phyloP scores from a whole-genome alignment of 2,329 filamentous ascomycete species.

The Daldinia sp. region DNA sequence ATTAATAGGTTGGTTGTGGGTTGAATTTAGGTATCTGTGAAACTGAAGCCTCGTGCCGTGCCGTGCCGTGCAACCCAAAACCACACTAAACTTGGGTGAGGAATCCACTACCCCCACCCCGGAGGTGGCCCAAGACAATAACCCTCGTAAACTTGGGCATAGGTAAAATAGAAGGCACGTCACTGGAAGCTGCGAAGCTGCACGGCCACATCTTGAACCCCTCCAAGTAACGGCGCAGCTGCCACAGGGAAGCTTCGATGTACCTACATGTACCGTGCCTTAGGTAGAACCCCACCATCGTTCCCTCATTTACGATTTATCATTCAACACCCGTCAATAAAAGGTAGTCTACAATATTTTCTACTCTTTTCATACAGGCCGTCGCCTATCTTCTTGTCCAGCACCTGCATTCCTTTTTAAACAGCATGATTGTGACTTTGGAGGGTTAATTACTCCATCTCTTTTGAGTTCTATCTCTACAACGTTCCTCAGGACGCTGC shows the following conservation, averaged over 20 bases:
- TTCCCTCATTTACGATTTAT: not conserved
- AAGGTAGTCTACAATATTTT: not conserved
- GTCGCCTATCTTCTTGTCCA: slow-evolving; percentile 12
- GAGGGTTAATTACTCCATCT: slow-evolving; percentile 19
- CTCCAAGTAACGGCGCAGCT: not conserved
- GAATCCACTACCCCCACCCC: no score
- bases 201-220: slow-evolving; percentile 11
- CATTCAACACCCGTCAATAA: not conserved
- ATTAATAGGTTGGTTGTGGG: no score
- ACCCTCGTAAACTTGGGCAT: no score
- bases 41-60: no score
- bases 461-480: not conserved
- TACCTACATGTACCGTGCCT: not conserved
- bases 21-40: no score
- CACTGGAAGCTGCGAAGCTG: not conserved
- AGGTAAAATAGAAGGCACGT: not conserved
- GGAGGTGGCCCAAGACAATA: no score
- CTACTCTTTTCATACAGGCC: not conserved
- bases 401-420: not conserved
- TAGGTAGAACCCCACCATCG: slow-evolving; percentile 10
- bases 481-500: slow-evolving; percentile 8
- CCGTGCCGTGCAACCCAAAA: no score
- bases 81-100: no score
- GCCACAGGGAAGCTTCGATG: not conserved
- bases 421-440: slow-evolving; percentile 12